Evolutionary conservation across 352 stramenopile genomes (phyloP), one percentile per base, ranked within the genome.

Genomic region (Pythium monospermum): DNA sequence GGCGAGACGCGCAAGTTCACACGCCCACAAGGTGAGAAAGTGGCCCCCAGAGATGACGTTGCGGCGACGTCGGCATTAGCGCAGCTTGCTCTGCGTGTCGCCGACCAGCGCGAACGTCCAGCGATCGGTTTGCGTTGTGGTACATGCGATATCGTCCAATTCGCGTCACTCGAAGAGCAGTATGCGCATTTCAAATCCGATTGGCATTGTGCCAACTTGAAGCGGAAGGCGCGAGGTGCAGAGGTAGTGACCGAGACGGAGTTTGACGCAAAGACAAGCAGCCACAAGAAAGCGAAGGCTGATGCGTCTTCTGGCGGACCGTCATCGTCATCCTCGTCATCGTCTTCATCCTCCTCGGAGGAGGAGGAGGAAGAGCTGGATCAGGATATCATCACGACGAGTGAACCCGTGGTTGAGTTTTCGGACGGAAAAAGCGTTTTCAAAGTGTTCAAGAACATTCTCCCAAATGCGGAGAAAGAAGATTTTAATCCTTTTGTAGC

Each of bases 161-260:
- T 96, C 41, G 62, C 58, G 6, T 81, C 79, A 35, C 59, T 94
- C 36, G 66, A 92, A n/a, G 82, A 84, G 13, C 85, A 95, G 59
- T 74, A 94, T 56, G 57, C 62, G 46, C 86, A 96, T 49, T 95
- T 92, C 48, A 94, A 93, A 62, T 89, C 69, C 7, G 61, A 89
- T 22, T 82, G 67, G 46, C 86, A 96, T 59, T 83, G 82, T 39
- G 57, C 73, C 23, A 95, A 93, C 56, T 61, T 95, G 31, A 93
- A 93, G 52, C 79, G 82, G 47, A 70, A 76, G 41, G 81, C 68
- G 16, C 74, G 76, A 18, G 81, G 82, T 1, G 58, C 79, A 7
- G 39, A 64, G 11, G 69, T 76, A 57, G 49, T 82, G 22, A 61
- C 61, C 5, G 64, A 66, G 25, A 44, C 74, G 36, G 72, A 83